Percentiles rank a stretch among this genome's conserved stretches.
Evolutionary conservation across 176 grass and related monocot species (phyloP).

Genomic region (Echinochloa phyllopogon): DNA sequence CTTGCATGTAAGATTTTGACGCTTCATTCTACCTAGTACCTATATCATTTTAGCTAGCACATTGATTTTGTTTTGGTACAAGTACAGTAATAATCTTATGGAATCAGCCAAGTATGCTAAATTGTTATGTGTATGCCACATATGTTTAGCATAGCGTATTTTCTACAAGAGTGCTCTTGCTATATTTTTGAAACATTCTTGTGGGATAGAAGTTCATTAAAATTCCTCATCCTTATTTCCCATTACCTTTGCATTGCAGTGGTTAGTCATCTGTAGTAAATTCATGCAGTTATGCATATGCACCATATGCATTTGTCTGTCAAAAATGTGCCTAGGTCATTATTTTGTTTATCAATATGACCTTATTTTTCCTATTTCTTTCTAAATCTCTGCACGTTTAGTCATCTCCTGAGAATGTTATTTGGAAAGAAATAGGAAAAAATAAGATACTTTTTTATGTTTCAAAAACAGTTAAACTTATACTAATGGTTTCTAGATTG

Average conservation of each 20-base stretch:
- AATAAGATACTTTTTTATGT: slow-evolving; percentile 1
- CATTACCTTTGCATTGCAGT: background rate
- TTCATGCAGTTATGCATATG: background rate
- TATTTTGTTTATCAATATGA: slow-evolving; percentile 13
- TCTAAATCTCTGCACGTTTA: background rate
- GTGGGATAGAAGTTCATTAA: slow-evolving; percentile 1
- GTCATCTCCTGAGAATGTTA: background rate
- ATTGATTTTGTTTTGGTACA: background rate
- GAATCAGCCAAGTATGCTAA: background rate
- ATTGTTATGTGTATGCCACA: background rate
- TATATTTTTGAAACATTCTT: slow-evolving; percentile 8
- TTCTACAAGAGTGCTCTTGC: background rate
- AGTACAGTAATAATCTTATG: background rate
- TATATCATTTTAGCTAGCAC: slow-evolving; percentile 5
- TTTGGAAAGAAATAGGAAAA: background rate
- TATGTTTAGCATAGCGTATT: background rate
- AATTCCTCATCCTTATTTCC: background rate
- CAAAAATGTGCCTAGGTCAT: slow-evolving; percentile 3
- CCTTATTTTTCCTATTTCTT: too few species aligned
- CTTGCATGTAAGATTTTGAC: background rate
- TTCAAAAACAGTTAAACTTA: background rate
- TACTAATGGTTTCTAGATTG: background rate
- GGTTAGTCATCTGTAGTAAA: background rate
- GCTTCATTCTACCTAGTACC: background rate
- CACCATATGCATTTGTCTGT: background rate